A percentile compares a stretch with the other conserved stretches of the same genome.
phyloP scores from a whole-genome alignment of 1,139 yeast species.

The Blastobotrys serpentis region DNA sequence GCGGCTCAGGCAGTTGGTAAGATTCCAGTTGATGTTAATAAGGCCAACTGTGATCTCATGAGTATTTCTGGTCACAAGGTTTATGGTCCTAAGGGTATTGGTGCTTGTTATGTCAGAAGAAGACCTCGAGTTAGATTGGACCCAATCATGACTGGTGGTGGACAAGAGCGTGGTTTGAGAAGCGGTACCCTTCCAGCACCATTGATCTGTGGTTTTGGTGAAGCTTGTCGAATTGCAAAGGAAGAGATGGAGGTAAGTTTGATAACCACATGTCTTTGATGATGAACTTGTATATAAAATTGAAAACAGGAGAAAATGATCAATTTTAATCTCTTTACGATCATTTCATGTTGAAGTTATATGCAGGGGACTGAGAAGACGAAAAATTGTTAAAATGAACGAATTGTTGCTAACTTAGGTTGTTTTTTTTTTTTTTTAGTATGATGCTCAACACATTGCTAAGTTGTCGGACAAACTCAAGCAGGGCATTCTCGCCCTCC shows the following conservation, averaged over 20 bases:
- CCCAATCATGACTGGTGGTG: slow-evolving; percentile 96
- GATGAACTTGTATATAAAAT: slow-evolving; percentile 2
- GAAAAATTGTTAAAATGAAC: not conserved
- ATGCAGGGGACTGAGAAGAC: slow-evolving; percentile 19
- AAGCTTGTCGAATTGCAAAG: slow-evolving; percentile 83
- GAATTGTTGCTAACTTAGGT: not conserved
- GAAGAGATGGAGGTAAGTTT: slow-evolving; percentile 54
- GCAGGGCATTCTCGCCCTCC: slow-evolving; percentile 71
- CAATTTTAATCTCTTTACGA: slow-evolving; percentile 19
- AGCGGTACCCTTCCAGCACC: slow-evolving; percentile 98
- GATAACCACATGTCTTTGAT: slow-evolving; percentile 15
- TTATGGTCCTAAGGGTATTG: slow-evolving; percentile 97
- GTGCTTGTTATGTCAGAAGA: slow-evolving; percentile 93
- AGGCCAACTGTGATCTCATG: slow-evolving; percentile 86
- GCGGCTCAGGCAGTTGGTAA: slow-evolving; percentile 98
- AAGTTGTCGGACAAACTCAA: slow-evolving; percentile 70
- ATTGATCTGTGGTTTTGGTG: slow-evolving; percentile 93
- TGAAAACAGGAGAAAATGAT: not conserved
- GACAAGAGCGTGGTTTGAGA: slow-evolving; percentile 97
- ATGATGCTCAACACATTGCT: slow-evolving; percentile 69
- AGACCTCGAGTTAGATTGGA: slow-evolving; percentile 97
- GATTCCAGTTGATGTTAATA: slow-evolving; percentile 87
- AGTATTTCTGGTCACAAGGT: slow-evolving; percentile 95
- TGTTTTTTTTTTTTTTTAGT: slow-evolving; percentile 27
- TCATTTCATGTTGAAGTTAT: slow-evolving; percentile 2